Conservation (phyloP, 1,139 yeast species). For the Geotrichum histeridarum region DNA sequence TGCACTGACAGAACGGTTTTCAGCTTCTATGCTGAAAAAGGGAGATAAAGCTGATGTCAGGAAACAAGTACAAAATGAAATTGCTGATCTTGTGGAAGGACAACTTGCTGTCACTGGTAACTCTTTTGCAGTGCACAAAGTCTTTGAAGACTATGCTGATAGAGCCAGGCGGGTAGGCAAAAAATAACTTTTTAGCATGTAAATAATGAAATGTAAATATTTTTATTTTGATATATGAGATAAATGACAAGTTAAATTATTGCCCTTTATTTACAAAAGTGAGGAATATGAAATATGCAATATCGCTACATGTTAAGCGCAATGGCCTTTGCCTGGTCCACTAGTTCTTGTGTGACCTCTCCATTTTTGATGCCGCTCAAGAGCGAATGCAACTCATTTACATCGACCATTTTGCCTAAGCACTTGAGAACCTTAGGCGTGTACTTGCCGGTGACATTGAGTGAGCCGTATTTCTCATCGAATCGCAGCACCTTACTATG, state of each 20-base stretch:
- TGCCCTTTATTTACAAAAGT: neutral
- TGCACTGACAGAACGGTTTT: neutral
- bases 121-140: slow-evolving; percentile 31
- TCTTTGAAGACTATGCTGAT: slow-evolving; percentile 27
- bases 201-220: slow-evolving; percentile 19
- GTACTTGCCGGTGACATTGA: slow-evolving; percentile 1
- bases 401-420: slow-evolving; percentile 1
- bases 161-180: slow-evolving; percentile 23
- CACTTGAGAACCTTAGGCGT: neutral
- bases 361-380: neutral
- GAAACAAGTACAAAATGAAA: slow-evolving; percentile 12
- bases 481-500: slow-evolving; percentile 2
- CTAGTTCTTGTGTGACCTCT: neutral
- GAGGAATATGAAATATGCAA: neutral
- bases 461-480: neutral
- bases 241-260: neutral
- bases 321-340: neutral
- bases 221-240: slow-evolving; percentile 23
- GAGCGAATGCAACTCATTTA: neutral
- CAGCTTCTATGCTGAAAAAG: no score
- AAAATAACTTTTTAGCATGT: slow-evolving; percentile 14
- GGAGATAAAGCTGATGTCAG: no score
- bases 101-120: slow-evolving; percentile 27
- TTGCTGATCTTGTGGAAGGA: slow-evolving; percentile 16
- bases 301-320: neutral